Evolutionary conservation across 306 rosid species (phyloP).

Genomic region (Quercus alba): DNA sequence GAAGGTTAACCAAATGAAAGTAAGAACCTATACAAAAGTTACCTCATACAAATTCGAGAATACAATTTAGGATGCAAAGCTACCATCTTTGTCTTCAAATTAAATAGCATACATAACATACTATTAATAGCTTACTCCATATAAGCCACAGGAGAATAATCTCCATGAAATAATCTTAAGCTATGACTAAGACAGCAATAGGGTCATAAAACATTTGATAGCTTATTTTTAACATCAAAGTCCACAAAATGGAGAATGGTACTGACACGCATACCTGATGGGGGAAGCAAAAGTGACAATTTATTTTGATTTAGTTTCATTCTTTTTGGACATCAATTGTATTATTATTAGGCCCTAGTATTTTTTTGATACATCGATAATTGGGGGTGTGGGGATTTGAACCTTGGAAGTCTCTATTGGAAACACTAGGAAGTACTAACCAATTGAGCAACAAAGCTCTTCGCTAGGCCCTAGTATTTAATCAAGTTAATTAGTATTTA

Average conservation of each 20-base stretch:
- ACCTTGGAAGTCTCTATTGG: too few species aligned
- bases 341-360: too few species aligned
- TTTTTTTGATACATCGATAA: too few species aligned
- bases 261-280: not conserved
- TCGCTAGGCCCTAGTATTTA: too few species aligned
- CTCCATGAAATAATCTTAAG: not conserved
- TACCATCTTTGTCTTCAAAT: not conserved
- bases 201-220: not conserved
- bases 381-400: too few species aligned
- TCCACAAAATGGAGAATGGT: not conserved
- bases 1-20: not conserved
- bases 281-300: too few species aligned
- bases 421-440: too few species aligned
- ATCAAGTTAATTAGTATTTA: too few species aligned
- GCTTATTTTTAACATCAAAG: not conserved
- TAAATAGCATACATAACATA: not conserved
- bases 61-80: slow-evolving; percentile 8
- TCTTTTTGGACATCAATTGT: too few species aligned
- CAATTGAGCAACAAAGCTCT: too few species aligned
- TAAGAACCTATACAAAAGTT: not conserved
- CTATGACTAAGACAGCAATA: not conserved
- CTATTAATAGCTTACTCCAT: not conserved
- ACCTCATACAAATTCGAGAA: not conserved
- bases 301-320: too few species aligned
- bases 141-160: not conserved